phyloP scores from a whole-genome alignment of 306 rosid species.

The Lathyrus oleraceus region DNA sequence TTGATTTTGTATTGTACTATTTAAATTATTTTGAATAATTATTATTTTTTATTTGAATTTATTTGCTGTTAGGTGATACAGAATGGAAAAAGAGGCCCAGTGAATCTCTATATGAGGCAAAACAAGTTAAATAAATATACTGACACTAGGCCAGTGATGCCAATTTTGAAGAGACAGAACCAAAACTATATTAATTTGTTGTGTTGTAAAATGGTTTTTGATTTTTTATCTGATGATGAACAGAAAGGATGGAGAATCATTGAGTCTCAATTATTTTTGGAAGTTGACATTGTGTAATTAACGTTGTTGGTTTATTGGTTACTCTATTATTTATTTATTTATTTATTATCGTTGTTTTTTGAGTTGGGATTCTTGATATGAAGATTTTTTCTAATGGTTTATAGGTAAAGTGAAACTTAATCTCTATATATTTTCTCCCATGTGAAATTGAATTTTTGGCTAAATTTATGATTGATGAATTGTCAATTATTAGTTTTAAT shows the following conservation, averaged over 20 bases:
- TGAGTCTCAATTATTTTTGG: conserved; percentile 41
- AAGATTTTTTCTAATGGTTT: background rate
- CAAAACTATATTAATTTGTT: conserved; percentile 22
- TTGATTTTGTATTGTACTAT: conserved; percentile 27
- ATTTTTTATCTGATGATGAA: conserved; percentile 18
- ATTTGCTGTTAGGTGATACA: conserved; percentile 39
- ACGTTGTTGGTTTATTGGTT: background rate
- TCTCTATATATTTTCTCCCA: too few species aligned
- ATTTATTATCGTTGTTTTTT: background rate
- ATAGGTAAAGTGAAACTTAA: background rate
- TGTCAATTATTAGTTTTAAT: too few species aligned
- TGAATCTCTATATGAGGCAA: conserved; percentile 37
- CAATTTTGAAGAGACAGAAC: conserved; percentile 42
- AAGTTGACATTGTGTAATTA: conserved; percentile 40
- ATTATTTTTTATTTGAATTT: conserved; percentile 9
- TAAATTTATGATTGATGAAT: too few species aligned
- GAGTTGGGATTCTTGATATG: background rate
- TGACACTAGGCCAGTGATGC: conserved; percentile 42
- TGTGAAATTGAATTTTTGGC: too few species aligned
- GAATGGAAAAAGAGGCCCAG: conserved; percentile 33
- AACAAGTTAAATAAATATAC: conserved; percentile 34
- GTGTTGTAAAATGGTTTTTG: conserved; percentile 30
- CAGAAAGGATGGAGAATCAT: conserved; percentile 39
- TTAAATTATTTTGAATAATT: conserved; percentile 29
- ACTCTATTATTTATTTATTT: background rate